Base-by-base conservation (phyloP, 2,329 filamentous ascomycete species). In the Neonectria sp. region DNA sequence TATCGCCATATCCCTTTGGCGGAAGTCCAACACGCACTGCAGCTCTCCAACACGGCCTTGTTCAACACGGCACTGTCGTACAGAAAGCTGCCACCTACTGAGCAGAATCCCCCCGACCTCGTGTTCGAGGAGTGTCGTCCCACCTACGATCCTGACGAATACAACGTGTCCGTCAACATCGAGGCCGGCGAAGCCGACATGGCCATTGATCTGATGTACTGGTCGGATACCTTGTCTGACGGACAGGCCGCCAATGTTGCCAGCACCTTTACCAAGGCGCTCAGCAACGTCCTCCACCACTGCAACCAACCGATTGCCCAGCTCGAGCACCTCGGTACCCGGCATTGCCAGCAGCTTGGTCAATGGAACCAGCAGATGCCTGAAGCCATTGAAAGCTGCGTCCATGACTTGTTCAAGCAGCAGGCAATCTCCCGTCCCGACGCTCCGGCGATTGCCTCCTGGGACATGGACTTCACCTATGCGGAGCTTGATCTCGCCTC, bases 41-140 rank as follows among this genome's bases (percentile, higher is more conserved):
- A 74, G 3, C 67, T 74, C 3, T 74, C 73, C 2, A 65, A 71
- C 21, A 49, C 62, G 7, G 63, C 68, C 24, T 43, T 75, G 3
- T 75, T 75, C 70, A 75, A 75, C 31, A 75, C 73, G 3, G 73
- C 73, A 0, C 13, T 75, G 12, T 75, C 73, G 0, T 75, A 74
- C 48, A 64, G 73, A 65, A 72, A 73, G 49, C 55, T 75, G 24
- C 72, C 70, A 11, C 65, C 72, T 2, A 0, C 33, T 0, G 13
- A 27, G 0, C 7, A 67, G 33, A 62, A 64, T 43, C 56, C 59
- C 12, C 61, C 68, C 1, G 63, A 75, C 6, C 21, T 75, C 9
- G 15, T 67, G 0, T 75, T 75, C 25, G 71, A 75, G 29, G 73
- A 75, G 9, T 63, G 69, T 2, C 68, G 73, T 0, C 73, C 73